Evolutionary conservation across 805 yeast genomes (phyloP).

Genomic region (Candida maris): DNA sequence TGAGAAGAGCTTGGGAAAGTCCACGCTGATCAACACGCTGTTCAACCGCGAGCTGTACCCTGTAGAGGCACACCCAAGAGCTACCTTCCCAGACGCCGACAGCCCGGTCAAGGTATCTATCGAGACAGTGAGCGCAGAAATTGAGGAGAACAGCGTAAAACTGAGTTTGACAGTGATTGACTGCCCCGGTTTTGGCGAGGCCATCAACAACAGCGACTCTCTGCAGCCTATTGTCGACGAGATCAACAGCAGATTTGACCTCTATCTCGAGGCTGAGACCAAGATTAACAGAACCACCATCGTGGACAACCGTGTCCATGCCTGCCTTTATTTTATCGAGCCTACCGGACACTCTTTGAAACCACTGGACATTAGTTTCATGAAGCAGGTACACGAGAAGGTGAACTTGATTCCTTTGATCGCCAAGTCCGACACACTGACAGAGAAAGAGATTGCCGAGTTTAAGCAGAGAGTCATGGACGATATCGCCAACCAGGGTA

Average conservation of each 20-base stretch:
- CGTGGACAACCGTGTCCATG: conserved; percentile 85
- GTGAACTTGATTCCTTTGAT: conserved; percentile 93
- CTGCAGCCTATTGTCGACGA: conserved; percentile 94
- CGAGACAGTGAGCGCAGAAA: conserved; percentile 59
- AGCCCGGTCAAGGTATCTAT: conserved; percentile 49
- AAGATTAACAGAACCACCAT: conserved; percentile 68
- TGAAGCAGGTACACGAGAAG: conserved; percentile 83
- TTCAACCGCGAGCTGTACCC: conserved; percentile 66
- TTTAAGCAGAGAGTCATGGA: conserved; percentile 76
- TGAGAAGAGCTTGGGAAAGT: conserved; percentile 88
- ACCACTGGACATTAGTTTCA: conserved; percentile 83
- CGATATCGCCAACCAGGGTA: conserved; percentile 72
- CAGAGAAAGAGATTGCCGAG: conserved; percentile 74
- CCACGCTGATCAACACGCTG: conserved; percentile 86
- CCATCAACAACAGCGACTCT: conserved; percentile 70
- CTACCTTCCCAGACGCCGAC: conserved; percentile 41
- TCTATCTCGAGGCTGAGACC: conserved; percentile 85
- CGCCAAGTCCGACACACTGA: conserved; percentile 90
- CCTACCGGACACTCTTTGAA: conserved; percentile 95
- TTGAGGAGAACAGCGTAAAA: conserved; percentile 92
- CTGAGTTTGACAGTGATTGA: conserved; percentile 80
- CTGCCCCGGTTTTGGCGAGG: conserved; percentile 93
- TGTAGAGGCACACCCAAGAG: conserved; percentile 17
- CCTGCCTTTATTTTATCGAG: conserved; percentile 88
- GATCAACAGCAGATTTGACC: conserved; percentile 80